These are phyloP conservation scores for Solanum commersonii DNA, from an alignment of 257 asterid species.

Conservation along the genomic window DNA sequence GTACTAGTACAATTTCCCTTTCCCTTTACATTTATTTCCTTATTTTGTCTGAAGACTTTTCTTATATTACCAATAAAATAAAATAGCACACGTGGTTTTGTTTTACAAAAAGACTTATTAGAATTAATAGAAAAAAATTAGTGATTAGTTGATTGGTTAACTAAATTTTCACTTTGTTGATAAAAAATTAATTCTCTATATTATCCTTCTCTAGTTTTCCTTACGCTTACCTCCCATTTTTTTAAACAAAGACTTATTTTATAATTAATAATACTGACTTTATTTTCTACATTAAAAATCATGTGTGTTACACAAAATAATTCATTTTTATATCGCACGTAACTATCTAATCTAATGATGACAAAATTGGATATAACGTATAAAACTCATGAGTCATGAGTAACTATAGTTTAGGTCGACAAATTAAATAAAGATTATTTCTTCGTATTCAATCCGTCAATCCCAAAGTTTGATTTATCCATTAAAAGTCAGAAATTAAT, in stretches of 20 bases:
- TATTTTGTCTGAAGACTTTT: neutral
- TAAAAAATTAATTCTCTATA: no score
- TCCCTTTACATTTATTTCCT: neutral
- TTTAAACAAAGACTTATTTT: neutral
- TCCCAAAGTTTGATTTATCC: neutral
- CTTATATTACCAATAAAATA: neutral
- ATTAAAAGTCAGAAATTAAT: neutral
- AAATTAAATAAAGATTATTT: neutral
- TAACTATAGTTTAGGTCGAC: neutral
- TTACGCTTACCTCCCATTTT: no score
- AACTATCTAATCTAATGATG: neutral
- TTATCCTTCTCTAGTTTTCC: neutral
- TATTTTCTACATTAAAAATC: neutral
- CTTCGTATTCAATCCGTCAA: neutral
- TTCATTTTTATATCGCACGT: neutral
- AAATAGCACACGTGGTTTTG: neutral
- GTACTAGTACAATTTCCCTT: neutral
- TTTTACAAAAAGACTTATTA: neutral
- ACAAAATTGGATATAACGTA: neutral
- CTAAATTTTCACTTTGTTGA: no score
- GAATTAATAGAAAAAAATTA: neutral
- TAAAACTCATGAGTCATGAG: neutral
- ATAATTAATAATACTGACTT: neutral
- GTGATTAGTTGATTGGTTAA: no score
- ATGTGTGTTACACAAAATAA: neutral